Percentiles rank a stretch among this genome's conserved stretches.
These are phyloP conservation scores for Lipomyces sp. DNA, from an alignment of 805 yeast species.

Conservation along the genomic window DNA sequence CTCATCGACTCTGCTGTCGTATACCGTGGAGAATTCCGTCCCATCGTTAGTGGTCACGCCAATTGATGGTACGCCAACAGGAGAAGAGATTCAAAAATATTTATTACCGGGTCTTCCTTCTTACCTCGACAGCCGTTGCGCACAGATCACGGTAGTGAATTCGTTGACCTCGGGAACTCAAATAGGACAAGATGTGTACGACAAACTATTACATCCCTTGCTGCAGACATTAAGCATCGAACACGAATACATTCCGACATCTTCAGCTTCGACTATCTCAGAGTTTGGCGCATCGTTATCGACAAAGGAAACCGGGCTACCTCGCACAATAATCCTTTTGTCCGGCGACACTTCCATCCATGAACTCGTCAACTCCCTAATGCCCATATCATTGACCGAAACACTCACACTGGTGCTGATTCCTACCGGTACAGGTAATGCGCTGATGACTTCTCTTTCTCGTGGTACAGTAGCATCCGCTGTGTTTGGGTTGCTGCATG, in stretches of 20 bases:
- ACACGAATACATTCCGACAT: conserved; percentile 47
- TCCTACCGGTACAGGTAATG: conserved; percentile 89
- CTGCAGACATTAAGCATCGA: conserved; percentile 43
- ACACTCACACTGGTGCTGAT: conserved; percentile 45
- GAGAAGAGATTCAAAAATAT: conserved; percentile 5
- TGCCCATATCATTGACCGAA: conserved; percentile 14
- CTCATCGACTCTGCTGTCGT: background rate
- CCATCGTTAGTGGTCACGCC: conserved; percentile 7
- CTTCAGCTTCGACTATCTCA: conserved; percentile 41
- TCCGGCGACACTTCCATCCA: conserved; percentile 88
- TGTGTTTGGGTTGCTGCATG: conserved; percentile 17
- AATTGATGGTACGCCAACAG: background rate
- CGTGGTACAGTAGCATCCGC: conserved; percentile 42
- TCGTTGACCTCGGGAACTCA: conserved; percentile 44
- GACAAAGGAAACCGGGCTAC: conserved; percentile 10
- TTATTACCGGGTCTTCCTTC: conserved; percentile 15
- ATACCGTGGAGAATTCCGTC: background rate
- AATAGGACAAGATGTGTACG: conserved; percentile 41
- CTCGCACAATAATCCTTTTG: conserved; percentile 58
- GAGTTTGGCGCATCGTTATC: conserved; percentile 44
- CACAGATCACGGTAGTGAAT: conserved; percentile 45
- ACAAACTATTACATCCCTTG: conserved; percentile 44
- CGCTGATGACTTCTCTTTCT: conserved; percentile 68
- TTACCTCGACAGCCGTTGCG: conserved; percentile 12
- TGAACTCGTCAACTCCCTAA: conserved; percentile 68